Base-by-base conservation (phyloP, 2,329 filamentous ascomycete species). In the Chrysoporthe puriensis region DNA sequence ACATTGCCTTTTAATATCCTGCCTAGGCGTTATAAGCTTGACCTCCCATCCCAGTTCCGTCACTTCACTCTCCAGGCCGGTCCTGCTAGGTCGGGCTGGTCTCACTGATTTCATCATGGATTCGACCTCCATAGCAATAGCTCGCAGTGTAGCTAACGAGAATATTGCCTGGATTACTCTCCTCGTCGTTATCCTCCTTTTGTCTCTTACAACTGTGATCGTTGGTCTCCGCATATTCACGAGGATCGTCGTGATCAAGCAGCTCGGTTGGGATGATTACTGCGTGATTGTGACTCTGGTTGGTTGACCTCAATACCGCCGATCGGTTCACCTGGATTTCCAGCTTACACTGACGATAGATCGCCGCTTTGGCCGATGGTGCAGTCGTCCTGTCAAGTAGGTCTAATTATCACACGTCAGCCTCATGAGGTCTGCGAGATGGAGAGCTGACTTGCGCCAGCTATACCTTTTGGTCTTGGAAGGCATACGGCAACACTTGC, bases 221-320 rank as follows among this genome's bases (percentile, higher is more conserved):
- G 74, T 77, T 6, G 72, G 68, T 2, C 72, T 77, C 66, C 74
- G 76, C 16, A 70, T 77, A 66, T 78, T 76, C 66, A 76, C 76
- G 36, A 73, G 76, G 6, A 68, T 54, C 42, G 68, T 62, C 68
- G 58, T 77, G 43, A 68, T 76, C 58, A 75, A 75, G 36, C 72
- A 74, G 40, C 61, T 76, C n/a, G 76, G 76, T 6, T 62, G 69
- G 26, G 76, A 78, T 69, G 76, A 77, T 66, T 77, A 75, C 66
- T 68, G 75, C 48, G 70, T 73, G 36, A 67, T 83, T 5, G 58
- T 79, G 40, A 81, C 81, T 11, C 81, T 79, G 71, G 81, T 83
- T 69, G 70, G 76, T 65, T n/a, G 5, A 42, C 42, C 4, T 34
- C 13, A 11, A 36, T 36, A 7, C 8, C 18, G 8, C 16, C 4